Evolutionary conservation across 2,329 filamentous ascomycete species (phyloP), one percentile per base, ranked within the genome.

Genomic region (Ceratocystis papillata): DNA sequence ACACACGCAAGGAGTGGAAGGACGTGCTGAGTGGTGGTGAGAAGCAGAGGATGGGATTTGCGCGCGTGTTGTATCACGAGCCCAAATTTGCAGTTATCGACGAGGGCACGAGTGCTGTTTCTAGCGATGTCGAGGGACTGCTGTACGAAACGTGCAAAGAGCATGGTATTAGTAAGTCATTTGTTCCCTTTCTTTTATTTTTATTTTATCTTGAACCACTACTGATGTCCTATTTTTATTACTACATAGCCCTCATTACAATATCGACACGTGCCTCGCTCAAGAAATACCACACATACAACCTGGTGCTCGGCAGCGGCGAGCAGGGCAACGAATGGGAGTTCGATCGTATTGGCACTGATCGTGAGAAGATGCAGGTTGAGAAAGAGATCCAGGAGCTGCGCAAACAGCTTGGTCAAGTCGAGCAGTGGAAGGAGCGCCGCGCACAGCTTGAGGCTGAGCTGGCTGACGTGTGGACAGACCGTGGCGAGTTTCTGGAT

Each of bases 1-100:
- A 99, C 73, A 94, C 90, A 3, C 84, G 90, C 66, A 97, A 99
- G 76, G 92, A 96, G 73, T 99, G 94, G 94, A 96, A 97, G 77
- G 93, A 97, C 71, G 90, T 99, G 3, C 80, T 99, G n/a, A 93
- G 88, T 70, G 94, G 94, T 48, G 94, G 94, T 12, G 94, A 99
- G 80, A 99, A 99, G 78, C 94, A 99, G 77, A 82, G 94, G 25
- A 90, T 99, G 83, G 90, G 85, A 0, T 90, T 99, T 71, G 93
- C 95, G 3, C 81, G 94, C 57, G 75, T 99, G 62, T 79, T 97
- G 50, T 99, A 99, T 73, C 94, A 99, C 73, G 93, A 97, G 77
- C 94, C 94, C 17, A 82, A 88, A 68, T 99, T 96, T 73, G 94
- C 91, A 1, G 90, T 99, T 72, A 85, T 99, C 67, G 94, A 99